These are phyloP conservation scores for Pestalotiopsis sp. DNA, from an alignment of 2,329 filamentous ascomycete species.

Conservation along the genomic window DNA sequence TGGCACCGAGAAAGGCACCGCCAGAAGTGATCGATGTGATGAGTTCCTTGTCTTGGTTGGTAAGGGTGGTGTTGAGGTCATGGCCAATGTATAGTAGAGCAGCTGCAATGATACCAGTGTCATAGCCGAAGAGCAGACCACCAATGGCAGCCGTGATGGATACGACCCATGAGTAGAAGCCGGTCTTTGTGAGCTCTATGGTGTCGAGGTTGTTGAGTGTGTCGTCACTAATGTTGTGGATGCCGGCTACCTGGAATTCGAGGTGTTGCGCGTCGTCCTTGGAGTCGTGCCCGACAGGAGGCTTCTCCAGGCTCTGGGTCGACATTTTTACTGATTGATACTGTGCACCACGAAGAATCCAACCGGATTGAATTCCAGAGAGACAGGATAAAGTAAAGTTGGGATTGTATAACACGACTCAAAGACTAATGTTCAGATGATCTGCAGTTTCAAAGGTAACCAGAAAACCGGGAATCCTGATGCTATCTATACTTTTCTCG, in stretches of 20 bases:
- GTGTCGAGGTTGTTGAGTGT: conserved; percentile 2
- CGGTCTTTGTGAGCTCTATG: conserved; percentile 8
- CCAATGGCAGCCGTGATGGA: conserved; percentile 8
- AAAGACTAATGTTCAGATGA: neutral
- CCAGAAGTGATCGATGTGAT: conserved; percentile 25
- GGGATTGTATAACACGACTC: neutral
- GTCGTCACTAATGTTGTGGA: neutral
- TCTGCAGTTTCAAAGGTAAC: neutral
- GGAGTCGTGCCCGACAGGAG: neutral
- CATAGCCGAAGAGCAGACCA: conserved; percentile 10
- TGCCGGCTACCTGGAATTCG: neutral
- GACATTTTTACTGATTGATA: neutral
- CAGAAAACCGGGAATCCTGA: neutral
- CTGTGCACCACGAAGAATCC: neutral
- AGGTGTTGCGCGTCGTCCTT: neutral
- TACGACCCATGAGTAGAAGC: conserved; percentile 9
- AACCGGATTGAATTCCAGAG: neutral
- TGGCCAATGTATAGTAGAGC: conserved; percentile 42
- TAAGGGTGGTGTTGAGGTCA: conserved; percentile 38
- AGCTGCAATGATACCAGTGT: conserved; percentile 23
- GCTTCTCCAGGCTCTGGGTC: neutral
- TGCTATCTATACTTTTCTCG: conserved; percentile 4
- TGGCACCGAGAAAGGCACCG: conserved; percentile 47
- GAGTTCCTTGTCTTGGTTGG: conserved; percentile 43
- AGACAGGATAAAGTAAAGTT: neutral